These are phyloP conservation scores for Apophysomyces ossiformis DNA, from an alignment of 371 early-diverging fungal genomes.

Conservation along the genomic window DNA sequence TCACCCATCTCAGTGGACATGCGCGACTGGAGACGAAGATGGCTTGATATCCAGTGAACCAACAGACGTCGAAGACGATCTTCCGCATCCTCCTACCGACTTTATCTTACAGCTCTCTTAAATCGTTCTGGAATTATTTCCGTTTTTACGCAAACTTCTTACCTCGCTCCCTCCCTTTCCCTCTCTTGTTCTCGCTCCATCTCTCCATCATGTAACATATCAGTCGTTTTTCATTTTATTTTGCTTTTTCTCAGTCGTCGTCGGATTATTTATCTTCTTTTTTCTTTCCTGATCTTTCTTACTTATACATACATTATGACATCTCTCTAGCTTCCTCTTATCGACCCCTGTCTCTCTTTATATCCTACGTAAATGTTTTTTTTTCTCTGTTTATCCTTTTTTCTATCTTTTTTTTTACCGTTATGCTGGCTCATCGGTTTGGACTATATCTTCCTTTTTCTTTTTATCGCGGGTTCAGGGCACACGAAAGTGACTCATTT, in stretches of 20 bases:
- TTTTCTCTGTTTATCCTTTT: background rate
- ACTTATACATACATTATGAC: background rate
- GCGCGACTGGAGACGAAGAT: background rate
- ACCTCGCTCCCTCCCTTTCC: background rate
- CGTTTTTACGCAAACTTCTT: background rate
- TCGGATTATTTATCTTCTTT: too few species aligned
- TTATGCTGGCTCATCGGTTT: slow-evolving; percentile 3
- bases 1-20: slow-evolving; percentile 4
- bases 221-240: background rate
- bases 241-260: too few species aligned
- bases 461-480: background rate
- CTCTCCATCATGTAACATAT: background rate
- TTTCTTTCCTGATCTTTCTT: background rate
- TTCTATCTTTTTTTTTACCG: background rate
- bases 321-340: background rate
- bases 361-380: background rate
- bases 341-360: background rate
- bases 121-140: slow-evolving; percentile 3
- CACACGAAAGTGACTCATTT: slow-evolving; percentile 8
- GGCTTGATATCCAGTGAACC: background rate
- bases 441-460: too few species aligned
- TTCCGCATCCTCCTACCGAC: background rate
- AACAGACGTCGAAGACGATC: background rate
- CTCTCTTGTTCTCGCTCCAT: background rate
- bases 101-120: background rate